A percentile compares a stretch with the other conserved stretches of the same genome.
Conservation (phyloP, 495 filamentous ascomycete species). For the Trichoderma reesei region DNA sequence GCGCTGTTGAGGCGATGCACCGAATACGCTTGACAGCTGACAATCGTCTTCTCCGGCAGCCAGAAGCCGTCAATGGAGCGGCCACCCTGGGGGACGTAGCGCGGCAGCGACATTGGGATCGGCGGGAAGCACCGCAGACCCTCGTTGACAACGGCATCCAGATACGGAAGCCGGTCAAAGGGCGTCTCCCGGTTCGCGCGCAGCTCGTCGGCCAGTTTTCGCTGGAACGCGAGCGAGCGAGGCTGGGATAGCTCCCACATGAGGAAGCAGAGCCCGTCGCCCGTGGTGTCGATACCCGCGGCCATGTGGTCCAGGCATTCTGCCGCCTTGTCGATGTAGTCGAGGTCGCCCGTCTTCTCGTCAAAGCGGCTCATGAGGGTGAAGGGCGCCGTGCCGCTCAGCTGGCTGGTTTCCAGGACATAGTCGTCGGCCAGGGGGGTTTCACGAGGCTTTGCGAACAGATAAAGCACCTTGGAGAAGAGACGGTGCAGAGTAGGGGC, state of each 20-base stretch:
- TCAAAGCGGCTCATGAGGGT: slow-evolving; percentile 37
- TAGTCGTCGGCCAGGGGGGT: slow-evolving; percentile 36
- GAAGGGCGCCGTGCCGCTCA: slow-evolving; percentile 28
- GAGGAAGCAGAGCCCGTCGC: slow-evolving; percentile 53
- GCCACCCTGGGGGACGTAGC: slow-evolving; percentile 47
- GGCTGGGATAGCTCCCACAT: slow-evolving; percentile 58
- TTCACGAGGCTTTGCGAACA: slow-evolving; percentile 34
- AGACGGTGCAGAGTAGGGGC: slow-evolving; percentile 29
- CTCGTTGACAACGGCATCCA: slow-evolving; percentile 54
- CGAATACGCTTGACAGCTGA: slow-evolving; percentile 46
- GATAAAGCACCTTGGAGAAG: slow-evolving; percentile 27
- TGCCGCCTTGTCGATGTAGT: slow-evolving; percentile 33
- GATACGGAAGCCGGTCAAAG: slow-evolving; percentile 46
- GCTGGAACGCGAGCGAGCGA: slow-evolving; percentile 34
- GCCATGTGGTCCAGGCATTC: slow-evolving; percentile 45
- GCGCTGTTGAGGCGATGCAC: slow-evolving; percentile 40
- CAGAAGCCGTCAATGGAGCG: slow-evolving; percentile 37
- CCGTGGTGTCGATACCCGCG: slow-evolving; percentile 59
- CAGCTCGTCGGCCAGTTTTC: slow-evolving; percentile 40
- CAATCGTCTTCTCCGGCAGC: slow-evolving; percentile 38
- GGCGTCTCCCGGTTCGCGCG: slow-evolving; percentile 18
- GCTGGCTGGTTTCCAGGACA: slow-evolving; percentile 28
- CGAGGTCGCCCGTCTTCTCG: slow-evolving; percentile 20
- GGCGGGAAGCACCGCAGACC: slow-evolving; percentile 48
- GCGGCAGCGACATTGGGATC: slow-evolving; percentile 58